Percentiles rank a stretch among this genome's conserved stretches.
Evolutionary conservation across 2,329 filamentous ascomycete genomes (phyloP).

Genomic region (Phaeosphaeriaceae sp.): DNA sequence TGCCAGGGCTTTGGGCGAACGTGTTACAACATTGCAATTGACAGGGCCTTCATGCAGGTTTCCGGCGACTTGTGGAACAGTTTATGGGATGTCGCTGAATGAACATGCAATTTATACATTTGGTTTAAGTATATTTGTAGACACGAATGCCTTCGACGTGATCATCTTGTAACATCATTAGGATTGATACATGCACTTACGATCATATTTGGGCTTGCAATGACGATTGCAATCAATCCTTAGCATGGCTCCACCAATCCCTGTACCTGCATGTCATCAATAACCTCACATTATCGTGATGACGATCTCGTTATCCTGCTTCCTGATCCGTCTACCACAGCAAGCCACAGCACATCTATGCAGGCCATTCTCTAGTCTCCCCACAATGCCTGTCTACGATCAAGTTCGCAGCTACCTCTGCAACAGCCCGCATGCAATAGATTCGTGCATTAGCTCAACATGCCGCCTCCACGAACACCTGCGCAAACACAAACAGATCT

Average conservation of each 20-base stretch:
- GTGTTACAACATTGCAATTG: neutral
- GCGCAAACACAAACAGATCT: neutral
- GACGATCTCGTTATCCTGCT: neutral
- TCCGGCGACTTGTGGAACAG: neutral
- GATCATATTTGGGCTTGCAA: too few species aligned
- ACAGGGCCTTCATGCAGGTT: neutral
- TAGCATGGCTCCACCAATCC: too few species aligned
- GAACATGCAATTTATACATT: neutral
- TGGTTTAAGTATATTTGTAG: too few species aligned
- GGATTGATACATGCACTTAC: too few species aligned
- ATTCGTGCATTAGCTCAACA: neutral
- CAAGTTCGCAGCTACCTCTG: neutral
- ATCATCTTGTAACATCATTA: neutral
- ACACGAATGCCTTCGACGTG: too few species aligned
- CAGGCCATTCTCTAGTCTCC: neutral
- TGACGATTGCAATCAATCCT: too few species aligned
- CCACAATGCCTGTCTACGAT: neutral
- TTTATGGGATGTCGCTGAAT: neutral
- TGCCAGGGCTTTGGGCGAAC: neutral
- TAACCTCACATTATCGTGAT: neutral
- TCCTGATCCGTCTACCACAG: neutral
- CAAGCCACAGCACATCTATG: neutral
- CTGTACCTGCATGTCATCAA: neutral
- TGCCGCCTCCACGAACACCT: neutral
- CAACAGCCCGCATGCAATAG: neutral